Evolutionary conservation across 495 filamentous ascomycete species (phyloP), one percentile per base, ranked within the genome.

Genomic region (Xylaria nigripes): DNA sequence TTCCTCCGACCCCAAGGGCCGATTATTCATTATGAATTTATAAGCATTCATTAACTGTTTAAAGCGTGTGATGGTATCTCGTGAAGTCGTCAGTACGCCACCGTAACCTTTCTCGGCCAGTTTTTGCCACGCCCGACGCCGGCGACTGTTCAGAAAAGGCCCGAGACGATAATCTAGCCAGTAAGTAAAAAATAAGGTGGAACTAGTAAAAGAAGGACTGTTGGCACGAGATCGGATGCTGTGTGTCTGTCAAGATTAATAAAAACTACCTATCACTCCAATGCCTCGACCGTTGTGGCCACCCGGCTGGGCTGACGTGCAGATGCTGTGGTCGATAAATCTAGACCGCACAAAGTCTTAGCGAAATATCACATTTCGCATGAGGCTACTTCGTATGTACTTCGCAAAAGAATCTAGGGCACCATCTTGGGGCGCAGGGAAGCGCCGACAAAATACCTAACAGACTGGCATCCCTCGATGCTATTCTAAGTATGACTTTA

Each of bases 371-470:
- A 15, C 21, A 44, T 47, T 30, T 29, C 51, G 51, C 51, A 54
- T 54, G 43, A 40, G 29, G 36, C 50, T 53, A 36, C 50, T 41
- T 25, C 18, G 19, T 34, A n/a, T n/a, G n/a, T n/a, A n/a, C n/a
- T n/a, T n/a, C n/a, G 27, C 27, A 10, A 4, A 10, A 10, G 27
- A 30, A 30, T 30, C 27, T 30, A 30, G 27, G 27, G 27, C 27
- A 4, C 27, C 27, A 30, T 30, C 27, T 30, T 30, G 27, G 27
- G 5, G 27, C 27, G 10, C 4, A 10, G 27, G 27, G 27, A 30
- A 30, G 27, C n/a, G n/a, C n/a, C n/a, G n/a, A n/a, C n/a, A n/a
- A n/a, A n/a, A n/a, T n/a, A n/a, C n/a, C 27, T 5, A 4, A 30
- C 27, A 30, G 4, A 30, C 10, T 30, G 27, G 27, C 27, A 30